These are phyloP conservation scores for Cladosporium austrohemisphaericum DNA, from an alignment of 2,329 filamentous ascomycete species.

Conservation along the genomic window DNA sequence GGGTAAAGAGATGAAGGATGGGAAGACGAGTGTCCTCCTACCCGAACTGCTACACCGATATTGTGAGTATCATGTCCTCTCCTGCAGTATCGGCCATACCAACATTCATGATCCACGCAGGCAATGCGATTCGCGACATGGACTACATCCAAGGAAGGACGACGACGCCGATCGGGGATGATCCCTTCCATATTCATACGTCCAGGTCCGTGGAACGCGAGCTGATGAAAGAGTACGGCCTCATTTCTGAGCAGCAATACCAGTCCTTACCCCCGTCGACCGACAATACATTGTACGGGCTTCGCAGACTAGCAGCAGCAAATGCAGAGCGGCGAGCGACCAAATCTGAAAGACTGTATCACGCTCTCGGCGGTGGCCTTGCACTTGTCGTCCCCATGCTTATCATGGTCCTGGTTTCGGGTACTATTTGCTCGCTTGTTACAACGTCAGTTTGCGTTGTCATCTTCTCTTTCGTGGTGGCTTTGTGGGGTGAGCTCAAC, in stretches of 20 bases:
- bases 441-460: slow-evolving; percentile 15
- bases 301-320: background rate
- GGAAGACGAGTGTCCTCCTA: too few relatives aligned
- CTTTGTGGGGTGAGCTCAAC: slow-evolving; percentile 2
- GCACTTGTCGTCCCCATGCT: slow-evolving; percentile 16
- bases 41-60: too few relatives aligned
- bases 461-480: slow-evolving; percentile 12
- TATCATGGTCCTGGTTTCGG: slow-evolving; percentile 15
- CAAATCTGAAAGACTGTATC: background rate
- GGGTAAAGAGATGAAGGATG: too few relatives aligned
- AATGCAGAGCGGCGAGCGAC: slow-evolving; percentile 1
- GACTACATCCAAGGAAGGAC: slow-evolving; percentile 13
- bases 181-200: slow-evolving; percentile 12
- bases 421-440: slow-evolving; percentile 9
- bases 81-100: too few relatives aligned
- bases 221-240: too few relatives aligned
- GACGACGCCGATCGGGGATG: slow-evolving; percentile 2
- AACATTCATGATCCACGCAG: too few relatives aligned
- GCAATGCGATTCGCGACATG: slow-evolving; percentile 10
- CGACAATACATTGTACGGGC: background rate
- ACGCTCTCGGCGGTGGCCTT: slow-evolving; percentile 16
- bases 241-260: too few relatives aligned
- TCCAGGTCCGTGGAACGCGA: too few relatives aligned
- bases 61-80: too few relatives aligned
- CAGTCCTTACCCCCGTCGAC: too few relatives aligned